Conservation (phyloP, 139 green algal genomes). For the Volvox reticuliferus region DNA sequence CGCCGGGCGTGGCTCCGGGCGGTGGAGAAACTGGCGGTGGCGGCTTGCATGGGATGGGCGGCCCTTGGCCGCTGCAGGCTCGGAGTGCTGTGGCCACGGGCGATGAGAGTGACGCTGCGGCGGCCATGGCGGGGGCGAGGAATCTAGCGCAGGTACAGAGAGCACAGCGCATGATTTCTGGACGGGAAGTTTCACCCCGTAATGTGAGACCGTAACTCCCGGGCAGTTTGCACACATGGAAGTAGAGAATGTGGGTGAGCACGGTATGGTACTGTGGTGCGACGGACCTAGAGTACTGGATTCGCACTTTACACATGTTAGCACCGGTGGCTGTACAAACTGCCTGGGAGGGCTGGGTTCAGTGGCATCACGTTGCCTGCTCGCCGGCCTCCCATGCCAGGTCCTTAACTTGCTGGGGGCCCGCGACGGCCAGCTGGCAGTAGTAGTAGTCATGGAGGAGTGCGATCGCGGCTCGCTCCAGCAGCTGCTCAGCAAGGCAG, state of each 20-base stretch:
- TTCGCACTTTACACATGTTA: neutral
- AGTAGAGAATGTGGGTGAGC: neutral
- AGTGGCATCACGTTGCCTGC: too few relatives aligned
- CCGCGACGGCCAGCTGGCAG: constrained; percentile 33
- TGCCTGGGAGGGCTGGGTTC: too few relatives aligned
- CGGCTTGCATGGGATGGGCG: neutral
- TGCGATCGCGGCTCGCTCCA: constrained; percentile 40
- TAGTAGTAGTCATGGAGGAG: constrained; percentile 43
- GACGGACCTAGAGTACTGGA: neutral
- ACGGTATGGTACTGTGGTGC: neutral
- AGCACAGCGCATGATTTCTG: neutral
- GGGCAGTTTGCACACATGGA: too few relatives aligned
- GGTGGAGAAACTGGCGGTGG: neutral
- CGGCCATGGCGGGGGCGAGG: neutral
- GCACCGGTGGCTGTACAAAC: too few relatives aligned
- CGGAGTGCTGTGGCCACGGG: neutral
- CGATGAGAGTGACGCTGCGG: constrained; percentile 5
- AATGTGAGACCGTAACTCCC: too few relatives aligned
- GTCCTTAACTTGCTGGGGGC: constrained; percentile 20
- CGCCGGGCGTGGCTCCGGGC: neutral
- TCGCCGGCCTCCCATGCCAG: neutral
- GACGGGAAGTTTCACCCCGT: too few relatives aligned
- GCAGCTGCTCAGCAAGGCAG: constrained; percentile 32
- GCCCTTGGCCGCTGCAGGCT: neutral
- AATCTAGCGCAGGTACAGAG: constrained; percentile 33